Evolutionary conservation across 768 basidiomycete genomes (phyloP).

Genomic region (Podaxis rugospora): DNA sequence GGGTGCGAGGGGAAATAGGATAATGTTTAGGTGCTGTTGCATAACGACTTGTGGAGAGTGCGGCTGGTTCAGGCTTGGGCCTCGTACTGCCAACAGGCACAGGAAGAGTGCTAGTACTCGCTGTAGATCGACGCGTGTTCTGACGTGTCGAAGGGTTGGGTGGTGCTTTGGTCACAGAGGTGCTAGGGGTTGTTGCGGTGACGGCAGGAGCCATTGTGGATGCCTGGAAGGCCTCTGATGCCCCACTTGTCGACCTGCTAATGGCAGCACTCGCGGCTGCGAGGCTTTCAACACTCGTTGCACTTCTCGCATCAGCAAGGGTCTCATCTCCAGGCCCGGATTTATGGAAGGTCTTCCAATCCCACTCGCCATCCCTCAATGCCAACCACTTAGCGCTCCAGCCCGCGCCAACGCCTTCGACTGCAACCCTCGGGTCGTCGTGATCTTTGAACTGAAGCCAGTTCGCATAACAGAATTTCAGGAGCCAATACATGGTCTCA

Average conservation of each 20-base stretch:
- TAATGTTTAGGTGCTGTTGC: conserved; percentile 33
- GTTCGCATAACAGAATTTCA: conserved; percentile 74
- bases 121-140: conserved; percentile 17
- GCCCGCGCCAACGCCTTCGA: conserved; percentile 64
- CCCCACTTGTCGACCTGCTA: conserved; percentile 25
- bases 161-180: conserved; percentile 7
- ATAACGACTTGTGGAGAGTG: conserved; percentile 30
- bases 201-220: conserved; percentile 19
- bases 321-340: conserved; percentile 25
- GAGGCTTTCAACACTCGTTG: conserved; percentile 47
- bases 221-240: conserved; percentile 24
- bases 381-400: conserved; percentile 59
- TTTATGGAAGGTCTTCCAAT: conserved; percentile 62
- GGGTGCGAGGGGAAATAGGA: conserved; percentile 42
- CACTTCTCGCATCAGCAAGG: conserved; percentile 41
- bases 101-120: conserved; percentile 19
- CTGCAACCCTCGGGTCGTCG: conserved; percentile 64
- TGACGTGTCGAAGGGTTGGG: conserved; percentile 11
- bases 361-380: conserved; percentile 54
- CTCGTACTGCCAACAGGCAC: conserved; percentile 19
- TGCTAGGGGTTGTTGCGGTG: conserved; percentile 17
- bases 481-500: conserved; percentile 72
- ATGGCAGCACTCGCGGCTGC: conserved; percentile 22
- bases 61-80: conserved; percentile 38
- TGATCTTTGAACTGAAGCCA: conserved; percentile 66